phyloP scores from a whole-genome alignment of 1,284 basidiomycete genomes.

The Kalmanozyma brasiliensis region DNA sequence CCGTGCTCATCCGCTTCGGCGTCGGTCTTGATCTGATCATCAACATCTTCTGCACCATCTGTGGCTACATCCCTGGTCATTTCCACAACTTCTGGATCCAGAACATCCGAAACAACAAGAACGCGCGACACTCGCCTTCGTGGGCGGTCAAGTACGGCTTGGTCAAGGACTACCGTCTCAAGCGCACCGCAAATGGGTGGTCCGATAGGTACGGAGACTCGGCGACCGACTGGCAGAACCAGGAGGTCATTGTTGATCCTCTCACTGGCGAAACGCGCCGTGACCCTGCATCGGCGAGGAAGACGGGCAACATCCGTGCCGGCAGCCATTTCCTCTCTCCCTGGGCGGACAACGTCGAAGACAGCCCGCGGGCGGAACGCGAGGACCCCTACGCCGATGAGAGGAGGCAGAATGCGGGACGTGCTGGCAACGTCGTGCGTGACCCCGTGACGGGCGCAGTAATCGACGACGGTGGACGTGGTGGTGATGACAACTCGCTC shows the following conservation, averaged over 20 bases:
- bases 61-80: conserved; percentile 75
- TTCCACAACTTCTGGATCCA: conserved; percentile 88
- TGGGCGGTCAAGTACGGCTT: conserved; percentile 76
- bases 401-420: conserved; percentile 32
- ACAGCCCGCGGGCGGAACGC: conserved; percentile 48
- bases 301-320: conserved; percentile 36
- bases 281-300: conserved; percentile 34
- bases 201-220: conserved; percentile 48
- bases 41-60: conserved; percentile 87
- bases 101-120: conserved; percentile 96
- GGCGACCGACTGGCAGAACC: conserved; percentile 32
- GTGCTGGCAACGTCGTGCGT: conserved; percentile 23
- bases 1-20: conserved; percentile 93
- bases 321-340: conserved; percentile 41
- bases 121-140: conserved; percentile 86
- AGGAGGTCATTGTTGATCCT: conserved; percentile 51
- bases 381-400: conserved; percentile 50
- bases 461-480: conserved; percentile 28
- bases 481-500: conserved; percentile 22
- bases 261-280: conserved; percentile 50
- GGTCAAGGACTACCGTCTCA: conserved; percentile 54
- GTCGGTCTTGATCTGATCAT: conserved; percentile 91
- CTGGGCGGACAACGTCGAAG: conserved; percentile 51
- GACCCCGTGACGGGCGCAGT: conserved; percentile 53
- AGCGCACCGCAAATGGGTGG: conserved; percentile 50